phyloP scores from a whole-genome alignment of 345 rosid genomes.

The Boechera stricta region DNA sequence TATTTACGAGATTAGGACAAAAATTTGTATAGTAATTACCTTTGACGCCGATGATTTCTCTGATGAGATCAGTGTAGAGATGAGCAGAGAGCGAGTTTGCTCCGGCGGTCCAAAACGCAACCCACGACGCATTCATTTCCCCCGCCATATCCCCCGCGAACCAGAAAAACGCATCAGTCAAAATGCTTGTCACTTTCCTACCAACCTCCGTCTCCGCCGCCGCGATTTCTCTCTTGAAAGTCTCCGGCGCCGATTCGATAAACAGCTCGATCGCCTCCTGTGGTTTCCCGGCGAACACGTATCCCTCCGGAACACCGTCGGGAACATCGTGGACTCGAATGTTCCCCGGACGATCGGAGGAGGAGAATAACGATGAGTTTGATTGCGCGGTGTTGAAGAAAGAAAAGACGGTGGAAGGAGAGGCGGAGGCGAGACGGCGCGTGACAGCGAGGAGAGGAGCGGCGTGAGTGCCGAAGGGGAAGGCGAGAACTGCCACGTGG shows the following conservation, averaged over 20 bases:
- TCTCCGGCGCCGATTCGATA: slow-evolving; percentile 46
- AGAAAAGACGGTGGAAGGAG: slow-evolving; percentile 56
- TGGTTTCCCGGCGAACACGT: slow-evolving; percentile 44
- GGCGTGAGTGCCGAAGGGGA: slow-evolving; percentile 66
- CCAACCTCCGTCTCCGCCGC: slow-evolving; percentile 53
- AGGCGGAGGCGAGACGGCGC: slow-evolving; percentile 49
- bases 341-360: slow-evolving; percentile 44
- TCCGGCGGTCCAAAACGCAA: slow-evolving; percentile 51
- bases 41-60: slow-evolving; percentile 25
- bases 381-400: slow-evolving; percentile 56
- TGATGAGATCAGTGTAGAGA: slow-evolving; percentile 49
- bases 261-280: slow-evolving; percentile 58
- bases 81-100: slow-evolving; percentile 55
- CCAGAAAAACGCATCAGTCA: slow-evolving; percentile 64
- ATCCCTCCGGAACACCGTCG: slow-evolving; percentile 44
- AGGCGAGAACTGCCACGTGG: slow-evolving; percentile 65
- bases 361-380: slow-evolving; percentile 44
- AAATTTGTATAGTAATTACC: slow-evolving; percentile 1
- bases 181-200: slow-evolving; percentile 48
- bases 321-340: slow-evolving; percentile 46
- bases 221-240: slow-evolving; percentile 42
- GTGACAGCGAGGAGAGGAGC: slow-evolving; percentile 55
- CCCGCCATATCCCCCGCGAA: slow-evolving; percentile 51
- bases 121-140: slow-evolving; percentile 53
- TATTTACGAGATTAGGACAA: not conserved